phyloP scores from a whole-genome alignment of 2,329 filamentous ascomycete genomes.

The Ophiostoma triangulosporum region DNA sequence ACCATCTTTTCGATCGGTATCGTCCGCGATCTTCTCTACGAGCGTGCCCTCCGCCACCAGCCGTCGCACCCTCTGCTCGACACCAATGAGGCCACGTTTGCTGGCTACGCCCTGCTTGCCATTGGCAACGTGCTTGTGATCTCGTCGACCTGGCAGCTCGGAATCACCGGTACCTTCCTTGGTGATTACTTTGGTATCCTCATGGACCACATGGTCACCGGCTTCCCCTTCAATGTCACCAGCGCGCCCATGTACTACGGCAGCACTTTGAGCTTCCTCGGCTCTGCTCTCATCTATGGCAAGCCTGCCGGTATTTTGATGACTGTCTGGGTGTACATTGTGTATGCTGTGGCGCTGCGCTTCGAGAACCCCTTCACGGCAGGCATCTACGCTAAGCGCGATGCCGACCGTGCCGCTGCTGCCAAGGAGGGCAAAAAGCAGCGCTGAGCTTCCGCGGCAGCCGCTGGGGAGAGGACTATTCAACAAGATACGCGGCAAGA shows the following conservation, averaged over 20 bases:
- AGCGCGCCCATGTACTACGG: conserved; percentile 95
- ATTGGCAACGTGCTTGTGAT: conserved; percentile 75
- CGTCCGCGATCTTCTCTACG: conserved; percentile 77
- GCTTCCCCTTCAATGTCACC: conserved; percentile 90
- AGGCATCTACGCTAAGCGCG: conserved; percentile 82
- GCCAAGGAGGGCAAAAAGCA: conserved; percentile 34
- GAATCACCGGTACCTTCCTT: conserved; percentile 88
- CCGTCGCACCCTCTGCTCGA: conserved; percentile 64
- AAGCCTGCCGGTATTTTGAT: conserved; percentile 76
- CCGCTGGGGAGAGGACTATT: neutral
- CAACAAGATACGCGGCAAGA: conserved; percentile 5
- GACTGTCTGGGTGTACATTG: conserved; percentile 58
- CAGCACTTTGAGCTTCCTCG: conserved; percentile 82
- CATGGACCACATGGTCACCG: conserved; percentile 87
- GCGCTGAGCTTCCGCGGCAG: conserved; percentile 24
- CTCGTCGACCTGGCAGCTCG: conserved; percentile 80
- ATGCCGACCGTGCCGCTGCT: conserved; percentile 38
- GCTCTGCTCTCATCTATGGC: conserved; percentile 69
- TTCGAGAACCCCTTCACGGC: conserved; percentile 94
- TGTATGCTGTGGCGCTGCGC: conserved; percentile 68
- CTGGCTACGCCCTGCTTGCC: conserved; percentile 59
- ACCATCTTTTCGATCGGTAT: conserved; percentile 89
- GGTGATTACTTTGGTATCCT: conserved; percentile 98
- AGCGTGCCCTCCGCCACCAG: conserved; percentile 62
- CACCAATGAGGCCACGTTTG: conserved; percentile 41